A percentile compares a stretch with the other conserved stretches of the same genome.
phyloP scores from a whole-genome alignment of 2,329 filamentous ascomycete species.

The Drechslerella dactyloides region DNA sequence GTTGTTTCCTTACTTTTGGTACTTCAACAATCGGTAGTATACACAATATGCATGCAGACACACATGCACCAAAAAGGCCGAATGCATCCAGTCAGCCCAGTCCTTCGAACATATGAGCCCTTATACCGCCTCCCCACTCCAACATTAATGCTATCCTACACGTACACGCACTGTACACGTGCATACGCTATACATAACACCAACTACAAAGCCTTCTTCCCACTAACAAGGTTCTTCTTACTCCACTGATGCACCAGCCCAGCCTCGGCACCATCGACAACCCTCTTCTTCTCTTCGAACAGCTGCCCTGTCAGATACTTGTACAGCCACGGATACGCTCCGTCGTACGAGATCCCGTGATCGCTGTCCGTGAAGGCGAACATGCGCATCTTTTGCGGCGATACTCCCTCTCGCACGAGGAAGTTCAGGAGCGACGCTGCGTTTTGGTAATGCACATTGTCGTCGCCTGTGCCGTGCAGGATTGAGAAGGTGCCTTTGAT shows the following conservation, averaged over 20 bases:
- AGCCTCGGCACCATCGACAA: slow-evolving; percentile 53
- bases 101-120: no score
- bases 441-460: slow-evolving; percentile 76
- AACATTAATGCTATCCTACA: no score
- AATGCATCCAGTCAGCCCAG: no score
- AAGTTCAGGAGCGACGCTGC: slow-evolving; percentile 68
- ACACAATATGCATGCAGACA: no score
- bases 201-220: no score
- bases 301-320: slow-evolving; percentile 68
- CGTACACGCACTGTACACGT: no score
- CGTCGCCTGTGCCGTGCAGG: slow-evolving; percentile 71
- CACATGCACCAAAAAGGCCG: no score
- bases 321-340: slow-evolving; percentile 66
- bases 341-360: slow-evolving; percentile 68
- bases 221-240: slow-evolving; percentile 56
- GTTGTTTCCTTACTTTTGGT: no score
- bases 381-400: slow-evolving; percentile 68
- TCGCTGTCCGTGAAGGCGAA: slow-evolving; percentile 71
- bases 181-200: no score
- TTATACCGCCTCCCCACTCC: no score
- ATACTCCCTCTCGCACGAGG: slow-evolving; percentile 66
- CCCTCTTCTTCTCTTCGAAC: slow-evolving; percentile 68
- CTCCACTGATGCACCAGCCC: slow-evolving; percentile 61
- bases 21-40: no score
- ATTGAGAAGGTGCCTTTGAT: slow-evolving; percentile 68